These are phyloP conservation scores for Nakazawaea peltata DNA, from an alignment of 805 yeast genomes.

Conservation along the genomic window DNA sequence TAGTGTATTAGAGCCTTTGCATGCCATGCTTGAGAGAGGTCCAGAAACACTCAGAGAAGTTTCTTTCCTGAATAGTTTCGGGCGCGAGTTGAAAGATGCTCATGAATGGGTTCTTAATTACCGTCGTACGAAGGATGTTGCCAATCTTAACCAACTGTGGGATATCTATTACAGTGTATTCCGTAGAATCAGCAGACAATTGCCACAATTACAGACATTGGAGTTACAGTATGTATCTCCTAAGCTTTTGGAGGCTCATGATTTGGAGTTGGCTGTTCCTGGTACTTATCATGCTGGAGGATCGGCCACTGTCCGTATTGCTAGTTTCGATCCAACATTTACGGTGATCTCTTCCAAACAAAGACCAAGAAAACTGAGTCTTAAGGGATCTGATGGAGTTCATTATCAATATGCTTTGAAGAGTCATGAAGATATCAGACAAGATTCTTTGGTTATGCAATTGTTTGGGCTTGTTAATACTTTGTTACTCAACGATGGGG, in stretches of 20 bases:
- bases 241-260: conserved; percentile 64
- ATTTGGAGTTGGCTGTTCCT: conserved; percentile 85
- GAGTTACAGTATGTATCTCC: conserved; percentile 95
- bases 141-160: conserved; percentile 95
- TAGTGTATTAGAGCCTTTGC: conserved; percentile 82
- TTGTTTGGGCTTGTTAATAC: conserved; percentile 93
- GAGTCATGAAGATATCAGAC: conserved; percentile 98
- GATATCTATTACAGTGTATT: conserved; percentile 92
- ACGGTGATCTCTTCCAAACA: conserved; percentile 91
- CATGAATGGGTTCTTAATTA: conserved; percentile 87
- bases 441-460: conserved; percentile 97
- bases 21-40: conserved; percentile 73
- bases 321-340: conserved; percentile 72
- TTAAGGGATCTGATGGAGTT: conserved; percentile 87
- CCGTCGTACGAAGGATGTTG: conserved; percentile 75
- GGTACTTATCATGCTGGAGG: conserved; percentile 90
- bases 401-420: conserved; percentile 76
- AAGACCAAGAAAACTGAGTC: conserved; percentile 79
- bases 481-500: conserved; percentile 79
- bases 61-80: conserved; percentile 88
- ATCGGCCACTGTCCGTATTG: conserved; percentile 65
- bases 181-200: conserved; percentile 80
- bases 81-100: conserved; percentile 87
- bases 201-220: conserved; percentile 78
- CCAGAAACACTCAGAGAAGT: conserved; percentile 92